Evolutionary conservation across 495 filamentous ascomycete species (phyloP).

Genomic region (Annulohypoxylon maeteangense): DNA sequence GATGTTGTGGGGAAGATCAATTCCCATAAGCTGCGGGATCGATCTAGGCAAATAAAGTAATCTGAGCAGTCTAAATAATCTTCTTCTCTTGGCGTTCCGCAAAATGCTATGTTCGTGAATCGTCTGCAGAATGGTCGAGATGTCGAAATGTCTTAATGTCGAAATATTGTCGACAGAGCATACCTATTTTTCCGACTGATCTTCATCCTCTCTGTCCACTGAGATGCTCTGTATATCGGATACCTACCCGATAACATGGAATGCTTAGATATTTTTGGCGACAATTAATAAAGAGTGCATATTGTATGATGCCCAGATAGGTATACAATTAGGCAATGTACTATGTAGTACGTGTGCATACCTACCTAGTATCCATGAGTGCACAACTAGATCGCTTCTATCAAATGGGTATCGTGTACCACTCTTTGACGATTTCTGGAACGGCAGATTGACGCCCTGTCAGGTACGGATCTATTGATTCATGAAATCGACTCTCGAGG

Average conservation of each 20-base stretch:
- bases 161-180: constrained; percentile 4
- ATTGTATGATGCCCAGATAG: constrained; percentile 6
- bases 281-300: constrained; percentile 20
- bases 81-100: neutral
- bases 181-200: constrained; percentile 5
- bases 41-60: constrained; percentile 6
- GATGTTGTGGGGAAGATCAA: constrained; percentile 8
- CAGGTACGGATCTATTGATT: constrained; percentile 25
- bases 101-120: neutral
- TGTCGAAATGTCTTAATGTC: neutral
- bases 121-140: neutral
- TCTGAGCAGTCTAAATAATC: neutral
- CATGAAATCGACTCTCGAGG: neutral
- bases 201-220: neutral
- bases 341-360: constrained; percentile 1
- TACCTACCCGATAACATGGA: neutral
- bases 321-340: constrained; percentile 11
- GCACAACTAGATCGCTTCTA: constrained; percentile 1
- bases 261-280: neutral
- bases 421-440: constrained; percentile 17
- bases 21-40: constrained; percentile 8
- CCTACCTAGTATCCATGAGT: neutral
- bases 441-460: constrained; percentile 35
- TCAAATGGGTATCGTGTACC: constrained; percentile 22
- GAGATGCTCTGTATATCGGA: neutral